Evolutionary conservation across 768 basidiomycete species (phyloP), one percentile per base, ranked within the genome.

Genomic region (Suillus americanus): DNA sequence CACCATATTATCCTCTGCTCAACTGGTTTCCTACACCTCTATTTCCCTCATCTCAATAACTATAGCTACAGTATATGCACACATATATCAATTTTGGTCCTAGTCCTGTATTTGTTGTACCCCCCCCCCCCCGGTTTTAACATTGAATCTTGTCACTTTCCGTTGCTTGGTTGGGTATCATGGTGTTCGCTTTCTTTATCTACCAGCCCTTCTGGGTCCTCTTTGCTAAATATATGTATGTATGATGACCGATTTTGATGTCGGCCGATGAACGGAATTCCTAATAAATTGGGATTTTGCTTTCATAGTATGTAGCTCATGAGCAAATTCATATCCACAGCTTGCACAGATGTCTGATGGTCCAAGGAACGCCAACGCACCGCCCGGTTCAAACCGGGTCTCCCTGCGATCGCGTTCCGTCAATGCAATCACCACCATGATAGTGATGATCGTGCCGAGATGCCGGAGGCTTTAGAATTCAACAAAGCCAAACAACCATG

Each of bases 391-490:
- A n/a, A 13, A 35, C 33, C 6, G 46, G 20, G 37, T 43, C 16
- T 45, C 35, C 41, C 16, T 59, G 40, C 25, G 6, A 40, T 59
- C 40, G 18, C 10, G 9, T 28, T 59, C 8, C 25, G 16, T 54
- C 30, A 35, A 10, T 25, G 56, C 13, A 16, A 8, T 38, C 23
- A 38, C 10, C 5, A 46, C 5, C 33, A 18, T 38, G 9, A 16
- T 20, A 63, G 40, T 18, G 50, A 51, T 16, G 18, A 48, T 45
- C 14, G 13, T 53, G 62, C 62, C 62, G 48, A 43, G 50, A 46
- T 59, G 63, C 65, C 65, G 71, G 71, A 64, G 62, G 66, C 67
- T 66, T 68, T 73, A 70, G 60, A 70, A 67, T 71, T 71, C 70
- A 73, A 74, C 60, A 75, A 33, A 51, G 43, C 56, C 60, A 74